Percentiles rank a stretch among this genome's conserved stretches.
Conservation (phyloP, 768 basidiomycete genomes). For the Trametes punicea region DNA sequence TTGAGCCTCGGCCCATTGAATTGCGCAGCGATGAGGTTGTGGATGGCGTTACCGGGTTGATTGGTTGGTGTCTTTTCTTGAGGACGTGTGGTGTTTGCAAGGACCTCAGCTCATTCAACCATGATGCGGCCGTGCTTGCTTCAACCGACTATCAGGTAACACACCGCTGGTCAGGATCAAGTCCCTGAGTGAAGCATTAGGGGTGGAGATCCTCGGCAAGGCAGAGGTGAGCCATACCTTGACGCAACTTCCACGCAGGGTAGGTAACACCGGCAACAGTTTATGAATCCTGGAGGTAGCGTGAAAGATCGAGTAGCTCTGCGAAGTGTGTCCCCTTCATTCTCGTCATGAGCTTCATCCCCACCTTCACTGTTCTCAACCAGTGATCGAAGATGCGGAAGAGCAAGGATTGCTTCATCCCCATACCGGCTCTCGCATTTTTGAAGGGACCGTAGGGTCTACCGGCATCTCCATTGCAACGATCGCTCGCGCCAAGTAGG, state of each 20-base stretch:
- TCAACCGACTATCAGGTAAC: conserved; percentile 64
- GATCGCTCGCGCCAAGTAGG: conserved; percentile 81
- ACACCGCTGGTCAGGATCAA: conserved; percentile 91
- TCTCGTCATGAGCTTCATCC: background rate
- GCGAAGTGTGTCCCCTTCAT: conserved; percentile 54
- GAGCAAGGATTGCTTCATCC: conserved; percentile 76
- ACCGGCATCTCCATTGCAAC: conserved; percentile 97
- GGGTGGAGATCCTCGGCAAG: conserved; percentile 94
- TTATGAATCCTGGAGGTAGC: conserved; percentile 94
- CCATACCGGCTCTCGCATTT: conserved; percentile 86
- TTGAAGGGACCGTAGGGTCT: conserved; percentile 95
- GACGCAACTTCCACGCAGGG: background rate
- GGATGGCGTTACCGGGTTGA: conserved; percentile 76
- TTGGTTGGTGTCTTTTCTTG: conserved; percentile 71
- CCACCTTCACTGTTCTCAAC: background rate
- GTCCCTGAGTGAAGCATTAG: conserved; percentile 85
- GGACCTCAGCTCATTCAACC: no score
- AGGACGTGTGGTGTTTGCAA: no score
- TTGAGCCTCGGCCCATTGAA: conserved; percentile 58
- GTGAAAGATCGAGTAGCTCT: conserved; percentile 98
- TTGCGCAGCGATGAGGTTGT: conserved; percentile 76
- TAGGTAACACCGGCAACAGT: conserved; percentile 44
- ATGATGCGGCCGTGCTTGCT: no score
- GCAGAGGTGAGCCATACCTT: conserved; percentile 59
- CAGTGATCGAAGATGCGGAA: conserved; percentile 96